These are phyloP conservation scores for Verticillium longisporum DNA, from an alignment of 2,329 filamentous ascomycete genomes.

Conservation along the genomic window DNA sequence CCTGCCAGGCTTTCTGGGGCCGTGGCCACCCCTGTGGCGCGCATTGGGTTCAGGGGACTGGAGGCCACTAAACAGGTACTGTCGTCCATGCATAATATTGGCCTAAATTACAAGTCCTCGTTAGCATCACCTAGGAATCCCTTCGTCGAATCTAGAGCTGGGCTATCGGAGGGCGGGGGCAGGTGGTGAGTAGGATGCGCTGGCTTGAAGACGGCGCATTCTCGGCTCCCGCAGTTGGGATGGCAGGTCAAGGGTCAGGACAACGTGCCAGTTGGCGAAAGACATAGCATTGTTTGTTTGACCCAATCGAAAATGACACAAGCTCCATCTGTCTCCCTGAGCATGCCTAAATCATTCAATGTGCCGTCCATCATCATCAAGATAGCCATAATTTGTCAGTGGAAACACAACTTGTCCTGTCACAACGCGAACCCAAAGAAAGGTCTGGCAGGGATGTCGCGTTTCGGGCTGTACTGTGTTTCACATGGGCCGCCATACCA, in stretches of 20 bases:
- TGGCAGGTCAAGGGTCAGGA: background rate
- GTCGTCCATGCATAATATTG: background rate
- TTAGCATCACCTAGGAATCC: background rate
- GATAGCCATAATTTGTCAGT: too few relatives aligned
- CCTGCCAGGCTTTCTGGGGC: background rate
- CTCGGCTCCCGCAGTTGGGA: background rate
- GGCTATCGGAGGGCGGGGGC: background rate
- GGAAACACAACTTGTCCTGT: background rate
- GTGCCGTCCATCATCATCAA: too few relatives aligned
- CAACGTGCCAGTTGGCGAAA: background rate
- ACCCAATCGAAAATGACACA: too few relatives aligned
- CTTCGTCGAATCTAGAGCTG: background rate
- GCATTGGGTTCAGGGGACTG: background rate
- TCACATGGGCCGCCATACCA: background rate
- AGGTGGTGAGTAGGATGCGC: background rate
- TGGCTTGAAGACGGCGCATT: background rate
- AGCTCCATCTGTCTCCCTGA: too few relatives aligned
- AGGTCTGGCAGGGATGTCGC: slow-evolving; percentile 1
- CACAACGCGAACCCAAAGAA: background rate
- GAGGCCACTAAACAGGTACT: background rate
- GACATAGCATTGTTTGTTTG: too few relatives aligned
- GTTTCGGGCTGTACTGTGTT: background rate
- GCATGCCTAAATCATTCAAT: too few relatives aligned
- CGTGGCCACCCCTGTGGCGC: background rate
- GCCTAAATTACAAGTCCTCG: background rate